Conservation (phyloP, 371 early-diverging fungal genomes). For the Lichtheimia ramosa region DNA sequence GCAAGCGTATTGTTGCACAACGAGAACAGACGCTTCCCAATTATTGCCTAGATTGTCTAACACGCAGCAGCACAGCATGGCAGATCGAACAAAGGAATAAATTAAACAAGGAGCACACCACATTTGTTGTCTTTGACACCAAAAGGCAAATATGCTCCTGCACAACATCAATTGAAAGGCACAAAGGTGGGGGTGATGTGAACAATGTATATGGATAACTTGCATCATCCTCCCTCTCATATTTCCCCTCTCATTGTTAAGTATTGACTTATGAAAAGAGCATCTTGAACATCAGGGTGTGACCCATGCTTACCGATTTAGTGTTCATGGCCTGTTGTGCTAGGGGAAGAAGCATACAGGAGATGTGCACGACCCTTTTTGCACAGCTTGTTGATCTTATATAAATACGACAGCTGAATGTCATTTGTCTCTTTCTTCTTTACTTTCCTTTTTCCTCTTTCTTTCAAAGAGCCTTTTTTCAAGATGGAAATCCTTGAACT, state of each 20-base stretch:
- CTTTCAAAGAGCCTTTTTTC: not conserved
- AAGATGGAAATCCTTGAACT: conserved; percentile 26
- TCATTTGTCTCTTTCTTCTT: not conserved
- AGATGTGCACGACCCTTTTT: conserved; percentile 15
- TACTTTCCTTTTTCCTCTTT: conserved; percentile 9
- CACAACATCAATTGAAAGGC: too few relatives aligned
- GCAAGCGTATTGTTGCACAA: not conserved
- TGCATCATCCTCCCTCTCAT: not conserved
- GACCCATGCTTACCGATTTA: conserved; percentile 8
- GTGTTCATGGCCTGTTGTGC: conserved; percentile 3
- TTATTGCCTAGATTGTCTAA: too few relatives aligned
- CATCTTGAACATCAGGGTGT: not conserved
- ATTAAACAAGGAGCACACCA: too few relatives aligned
- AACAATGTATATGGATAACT: not conserved
- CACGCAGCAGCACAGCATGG: conserved; percentile 2
- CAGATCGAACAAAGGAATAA: not conserved
- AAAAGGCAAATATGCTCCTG: too few relatives aligned
- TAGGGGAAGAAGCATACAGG: conserved; percentile 4
- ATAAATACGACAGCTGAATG: conserved; percentile 11
- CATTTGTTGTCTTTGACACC: too few relatives aligned
- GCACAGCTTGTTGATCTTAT: conserved; percentile 11
- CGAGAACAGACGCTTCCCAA: conserved; percentile 10
- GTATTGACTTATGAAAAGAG: too few relatives aligned
- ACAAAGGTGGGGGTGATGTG: too few relatives aligned
- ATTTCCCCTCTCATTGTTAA: not conserved